Evolutionary conservation across 495 filamentous ascomycete genomes (phyloP), one percentile per base, ranked within the genome.

Genomic region (Cetradonia linearis): DNA sequence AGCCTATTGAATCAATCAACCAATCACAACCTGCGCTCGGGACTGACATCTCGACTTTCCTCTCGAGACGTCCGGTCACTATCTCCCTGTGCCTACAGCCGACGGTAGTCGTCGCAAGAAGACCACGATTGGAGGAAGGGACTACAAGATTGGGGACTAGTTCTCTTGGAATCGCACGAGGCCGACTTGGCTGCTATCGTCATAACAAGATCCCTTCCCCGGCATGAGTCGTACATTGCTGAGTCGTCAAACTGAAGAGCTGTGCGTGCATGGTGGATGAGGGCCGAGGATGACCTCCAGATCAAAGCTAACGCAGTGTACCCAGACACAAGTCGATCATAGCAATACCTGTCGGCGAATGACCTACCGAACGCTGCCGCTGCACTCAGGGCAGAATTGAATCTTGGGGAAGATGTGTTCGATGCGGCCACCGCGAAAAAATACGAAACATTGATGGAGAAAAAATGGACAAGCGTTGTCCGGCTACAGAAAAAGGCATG

Each of bases 381-480:
- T n/a, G n/a, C n/a, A 18, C 37, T 2, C 2, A 40, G 37, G 37
- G 37, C 37, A 40, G 37, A 40, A 40, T 40, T 40, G 37, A 5
- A 2, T 40, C 37, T 40, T 40, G 2, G 37, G 4, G 4, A 40
- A 40, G 37, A 2, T 5, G 4, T 40, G 2, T 91, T 93, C 66
- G 87, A 95, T 69, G 79, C 85, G 34, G 74, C 78, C 5, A 91
- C 86, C 13, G 74, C 81, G 37, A 93, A 93, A 74, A 94, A 90
- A 72, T 96, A 95, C 73, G 88, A 92, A 67, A 85, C 86, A 6
- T 70, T 96, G 20, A 70, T 96, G 69, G 91, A 95, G 76, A 94
- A 91, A 76, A 96, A 96, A 76, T 96, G 91, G 91, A 96, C 91
- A 23, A 90, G 86, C 65, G 86, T 92, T 3, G 87, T 94, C 62